These are phyloP conservation scores for Trypanosoma conorhini DNA, from an alignment of 208 protist genomes.

Conservation along the genomic window DNA sequence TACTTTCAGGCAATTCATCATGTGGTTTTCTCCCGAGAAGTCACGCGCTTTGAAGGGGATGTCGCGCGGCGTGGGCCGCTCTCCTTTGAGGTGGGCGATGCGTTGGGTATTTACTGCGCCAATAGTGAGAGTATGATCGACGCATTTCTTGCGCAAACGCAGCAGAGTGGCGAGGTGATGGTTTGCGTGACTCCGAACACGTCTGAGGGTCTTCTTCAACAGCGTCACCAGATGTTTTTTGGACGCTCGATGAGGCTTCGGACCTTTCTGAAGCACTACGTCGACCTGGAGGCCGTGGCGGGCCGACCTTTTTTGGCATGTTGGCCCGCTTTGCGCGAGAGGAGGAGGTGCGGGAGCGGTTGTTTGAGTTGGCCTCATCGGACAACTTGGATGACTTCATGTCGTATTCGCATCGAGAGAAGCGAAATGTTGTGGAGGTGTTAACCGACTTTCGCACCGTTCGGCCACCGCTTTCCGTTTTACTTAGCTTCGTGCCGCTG, in stretches of 20 bases:
- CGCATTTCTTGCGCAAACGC: slow-evolving; percentile 41
- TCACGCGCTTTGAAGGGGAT: slow-evolving; percentile 12
- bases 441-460: slow-evolving; percentile 71
- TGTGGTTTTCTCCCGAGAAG: slow-evolving; percentile 33
- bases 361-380: slow-evolving; percentile 70
- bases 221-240: slow-evolving; percentile 60
- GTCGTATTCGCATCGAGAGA: slow-evolving; percentile 81
- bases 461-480: slow-evolving; percentile 46
- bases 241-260: slow-evolving; percentile 42
- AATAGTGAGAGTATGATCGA: slow-evolving; percentile 61
- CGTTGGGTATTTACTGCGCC: slow-evolving; percentile 73
- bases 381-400: slow-evolving; percentile 68
- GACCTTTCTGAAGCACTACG: slow-evolving; percentile 58
- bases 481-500: slow-evolving; percentile 57
- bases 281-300: slow-evolving; percentile 81
- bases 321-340: slow-evolving; percentile 36
- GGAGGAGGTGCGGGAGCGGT: slow-evolving; percentile 54
- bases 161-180: slow-evolving; percentile 38
- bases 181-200: slow-evolving; percentile 45
- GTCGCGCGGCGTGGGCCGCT: slow-evolving; percentile 2
- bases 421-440: slow-evolving; percentile 89
- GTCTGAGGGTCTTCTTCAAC: slow-evolving; percentile 47
- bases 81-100: slow-evolving; percentile 79
- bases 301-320: slow-evolving; percentile 80
- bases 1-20: slow-evolving; percentile 77